Evolutionary conservation across 2,329 filamentous ascomycete species (phyloP).

Genomic region (Meredithiella fracta): DNA sequence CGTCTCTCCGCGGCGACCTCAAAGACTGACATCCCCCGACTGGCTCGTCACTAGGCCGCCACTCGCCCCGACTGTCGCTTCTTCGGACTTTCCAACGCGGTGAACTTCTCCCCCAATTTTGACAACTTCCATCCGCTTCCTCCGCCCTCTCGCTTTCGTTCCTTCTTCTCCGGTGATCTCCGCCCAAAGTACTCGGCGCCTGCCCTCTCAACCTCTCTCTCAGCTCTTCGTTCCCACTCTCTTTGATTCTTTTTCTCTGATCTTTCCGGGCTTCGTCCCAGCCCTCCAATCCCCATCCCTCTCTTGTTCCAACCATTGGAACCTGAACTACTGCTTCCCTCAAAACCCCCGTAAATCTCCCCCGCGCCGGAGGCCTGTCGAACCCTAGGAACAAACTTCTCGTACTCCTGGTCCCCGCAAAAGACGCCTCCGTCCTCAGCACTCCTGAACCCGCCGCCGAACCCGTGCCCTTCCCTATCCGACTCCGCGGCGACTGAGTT

Average conservation of each 20-base stretch:
- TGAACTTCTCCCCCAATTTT: not conserved
- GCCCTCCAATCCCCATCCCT: too few species aligned
- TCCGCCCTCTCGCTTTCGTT: not conserved
- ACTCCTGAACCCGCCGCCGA: not conserved
- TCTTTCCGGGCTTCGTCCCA: too few species aligned
- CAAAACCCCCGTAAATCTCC: slow-evolving; percentile 9
- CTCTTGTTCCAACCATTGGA: not conserved
- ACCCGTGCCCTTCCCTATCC: not conserved
- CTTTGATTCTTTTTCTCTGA: not conserved
- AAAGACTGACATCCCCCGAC: not conserved
- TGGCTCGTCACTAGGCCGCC: not conserved
- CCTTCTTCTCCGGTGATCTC: not conserved
- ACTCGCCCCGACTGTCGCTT: slow-evolving; percentile 9
- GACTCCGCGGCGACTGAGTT: not conserved
- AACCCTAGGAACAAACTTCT: slow-evolving; percentile 13
- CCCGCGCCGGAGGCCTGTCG: slow-evolving; percentile 9
- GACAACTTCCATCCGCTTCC: slow-evolving; percentile 1
- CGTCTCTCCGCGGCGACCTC: not conserved
- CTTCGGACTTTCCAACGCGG: slow-evolving; percentile 9
- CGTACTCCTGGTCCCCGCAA: slow-evolving; percentile 6
- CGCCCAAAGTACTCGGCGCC: not conserved
- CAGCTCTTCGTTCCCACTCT: not conserved
- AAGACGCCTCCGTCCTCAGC: not conserved
- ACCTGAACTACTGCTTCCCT: not conserved
- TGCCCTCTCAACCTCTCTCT: not conserved